Base-by-base conservation (phyloP, 805 yeast species). In the Millerago galiae region DNA sequence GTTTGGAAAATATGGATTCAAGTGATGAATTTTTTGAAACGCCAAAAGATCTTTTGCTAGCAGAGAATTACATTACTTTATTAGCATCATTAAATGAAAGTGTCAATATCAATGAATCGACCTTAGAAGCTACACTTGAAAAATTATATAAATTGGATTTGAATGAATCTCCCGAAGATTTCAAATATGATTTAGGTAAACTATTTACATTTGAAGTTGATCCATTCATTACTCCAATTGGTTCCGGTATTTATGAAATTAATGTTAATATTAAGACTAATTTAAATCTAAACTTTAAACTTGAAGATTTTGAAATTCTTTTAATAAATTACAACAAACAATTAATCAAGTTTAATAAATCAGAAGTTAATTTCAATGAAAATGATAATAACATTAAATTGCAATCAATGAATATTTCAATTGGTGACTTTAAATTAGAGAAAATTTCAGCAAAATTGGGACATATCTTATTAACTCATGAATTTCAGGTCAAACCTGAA, bases 1-100 rank as follows among this genome's bases (percentile, higher is more conserved):
- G 95, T 52, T 67, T 89, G 30, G 76, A 75, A 46, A 64, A 72
- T 24, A 49, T 60, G 37, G 55, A 50, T 11, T 54, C 61, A 2
- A 42, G 49, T 7, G 55, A 61, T 29, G 54, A 54, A 5, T 46
- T 50, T 16, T 56, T 57, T 25, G 27, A 14, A 1, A 37, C 34
- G 6, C 34, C 48, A 10, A 51, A 40, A 25, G 37, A 43, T 4
- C 30, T 34, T 2, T 10, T 40, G 1, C 27, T 50, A 15, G 47
- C 46, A 2, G 40, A 41, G 16, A 34, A 37, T 15, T 52, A 48
- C 21, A 17, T 48, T 7, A 27, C 40, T 7, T 25, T 46, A 8
- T 25, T 50, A 8, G 38, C 53, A 2, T 41, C 44, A 1, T 28
- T 34, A 26, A 35, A 32, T 27, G 34, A 26, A 8, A 11, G 17